Conservation (phyloP, 148 eudicot genomes). For the Polygonum maritimum region DNA sequence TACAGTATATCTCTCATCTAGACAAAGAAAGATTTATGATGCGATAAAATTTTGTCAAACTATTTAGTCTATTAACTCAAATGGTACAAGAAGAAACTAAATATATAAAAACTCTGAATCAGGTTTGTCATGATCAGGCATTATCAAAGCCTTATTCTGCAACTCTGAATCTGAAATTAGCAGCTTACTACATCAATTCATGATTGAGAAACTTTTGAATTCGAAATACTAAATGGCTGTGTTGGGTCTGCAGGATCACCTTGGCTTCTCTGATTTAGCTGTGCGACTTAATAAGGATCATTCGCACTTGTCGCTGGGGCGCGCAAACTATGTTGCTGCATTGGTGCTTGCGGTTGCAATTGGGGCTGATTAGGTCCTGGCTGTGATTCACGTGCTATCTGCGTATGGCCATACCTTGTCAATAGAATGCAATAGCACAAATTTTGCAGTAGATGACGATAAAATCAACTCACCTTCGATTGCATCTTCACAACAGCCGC, state of each 20-base stretch:
- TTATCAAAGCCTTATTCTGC: too few relatives aligned
- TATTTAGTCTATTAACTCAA: too few relatives aligned
- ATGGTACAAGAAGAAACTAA: too few relatives aligned
- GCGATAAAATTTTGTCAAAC: too few relatives aligned
- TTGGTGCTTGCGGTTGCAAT: conserved; percentile 33
- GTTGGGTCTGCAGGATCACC: conserved; percentile 20
- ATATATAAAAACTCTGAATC: too few relatives aligned
- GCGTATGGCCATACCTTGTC: conserved; percentile 1
- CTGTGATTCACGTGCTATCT: conserved; percentile 35
- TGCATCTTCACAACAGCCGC: conserved; percentile 76
- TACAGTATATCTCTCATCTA: too few relatives aligned
- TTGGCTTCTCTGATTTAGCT: conserved; percentile 27
- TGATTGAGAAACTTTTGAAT: conserved; percentile 26
- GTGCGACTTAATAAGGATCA: conserved; percentile 35
- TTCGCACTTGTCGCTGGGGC: conserved; percentile 21
- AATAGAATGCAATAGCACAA: background rate
- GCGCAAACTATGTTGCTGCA: conserved; percentile 32
- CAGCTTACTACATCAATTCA: too few relatives aligned
- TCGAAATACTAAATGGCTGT: conserved; percentile 22
- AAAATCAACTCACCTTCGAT: conserved; percentile 38
- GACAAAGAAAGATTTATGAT: too few relatives aligned
- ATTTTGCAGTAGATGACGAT: background rate
- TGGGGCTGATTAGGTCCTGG: conserved; percentile 28
- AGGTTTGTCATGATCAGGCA: too few relatives aligned
- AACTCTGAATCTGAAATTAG: too few relatives aligned